Base-by-base conservation (phyloP, 495 filamentous ascomycete species). In the Trichocladium antarcticum region DNA sequence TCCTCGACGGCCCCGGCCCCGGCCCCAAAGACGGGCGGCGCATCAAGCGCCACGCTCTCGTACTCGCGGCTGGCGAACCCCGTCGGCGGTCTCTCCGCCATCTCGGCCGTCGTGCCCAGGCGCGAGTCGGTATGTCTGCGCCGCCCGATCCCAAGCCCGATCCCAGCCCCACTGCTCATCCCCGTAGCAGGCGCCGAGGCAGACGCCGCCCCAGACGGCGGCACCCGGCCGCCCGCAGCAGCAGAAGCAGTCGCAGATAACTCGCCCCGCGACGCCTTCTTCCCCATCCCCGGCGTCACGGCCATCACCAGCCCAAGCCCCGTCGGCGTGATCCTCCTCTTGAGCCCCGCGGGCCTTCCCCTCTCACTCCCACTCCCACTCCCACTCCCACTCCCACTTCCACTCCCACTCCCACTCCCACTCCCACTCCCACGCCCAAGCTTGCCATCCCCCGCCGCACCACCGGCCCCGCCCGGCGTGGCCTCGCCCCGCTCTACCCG, bases 41-140 rank as follows among this genome's bases (percentile, higher is more conserved):
- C 51, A 49, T 67, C 49, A 40, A 50, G 20, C 17, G 64, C 63
- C 8, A 66, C 47, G 49, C 56, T 68, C 51, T 70, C 63, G 54
- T 71, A 71, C 47, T 68, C 64, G 54, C 79, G 66, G 36, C 61
- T 65, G 41, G 56, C 61, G 36, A 71, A 71, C 5, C 40, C 48
- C 48, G 62, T 45, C 32, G 45, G 41, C 12, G 31, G 31, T 57
- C 10, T 57, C 34, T 53, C 56, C 17, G 42, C 39, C 7, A 49
- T 49, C 9, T 46, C 36, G 5, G 29, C 31, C 7, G 28, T n/a
- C n/a, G 19, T 20, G 15, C 38, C 12, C 6, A 3, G 14, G 15
- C 34, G 40, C 9, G 37, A 34, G 37, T 52, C 28, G 44, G 44
- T 44, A 37, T 51, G 53, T 16, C 48, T 21, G 14, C 52, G 34